phyloP scores from a whole-genome alignment of 2,329 filamentous ascomycete species.

The Aureobasidium musti region DNA sequence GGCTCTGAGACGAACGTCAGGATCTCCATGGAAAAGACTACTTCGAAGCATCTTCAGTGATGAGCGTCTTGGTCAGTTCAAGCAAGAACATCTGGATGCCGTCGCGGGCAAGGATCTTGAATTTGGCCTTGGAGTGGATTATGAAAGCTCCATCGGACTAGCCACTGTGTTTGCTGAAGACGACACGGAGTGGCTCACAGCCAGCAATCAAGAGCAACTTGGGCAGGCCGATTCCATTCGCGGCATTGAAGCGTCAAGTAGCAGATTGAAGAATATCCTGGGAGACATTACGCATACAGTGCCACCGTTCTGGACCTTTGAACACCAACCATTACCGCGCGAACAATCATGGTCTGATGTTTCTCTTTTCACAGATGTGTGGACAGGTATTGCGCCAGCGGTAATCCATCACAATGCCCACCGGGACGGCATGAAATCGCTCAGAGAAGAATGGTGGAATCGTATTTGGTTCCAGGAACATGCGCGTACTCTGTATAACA shows the following conservation, averaged over 20 bases:
- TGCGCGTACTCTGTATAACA: constrained; percentile 29
- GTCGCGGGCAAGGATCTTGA: constrained; percentile 42
- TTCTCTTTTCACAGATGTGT: constrained; percentile 30
- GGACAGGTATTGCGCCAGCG: constrained; percentile 30
- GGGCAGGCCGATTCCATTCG: constrained; percentile 29
- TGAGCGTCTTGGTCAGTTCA: constrained; percentile 31
- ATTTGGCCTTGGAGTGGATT: constrained; percentile 39
- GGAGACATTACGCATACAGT: constrained; percentile 32
- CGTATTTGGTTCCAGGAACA: constrained; percentile 29
- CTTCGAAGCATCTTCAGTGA: background rate
- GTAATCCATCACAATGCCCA: constrained; percentile 29
- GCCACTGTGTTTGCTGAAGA: constrained; percentile 37
- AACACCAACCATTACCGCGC: constrained; percentile 23
- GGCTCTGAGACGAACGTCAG: constrained; percentile 37
- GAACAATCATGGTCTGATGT: constrained; percentile 28
- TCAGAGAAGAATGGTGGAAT: constrained; percentile 25
- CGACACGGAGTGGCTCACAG: constrained; percentile 36
- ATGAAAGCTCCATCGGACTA: constrained; percentile 35
- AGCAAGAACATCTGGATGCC: constrained; percentile 33
- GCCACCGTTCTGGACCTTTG: constrained; percentile 31
- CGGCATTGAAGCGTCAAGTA: constrained; percentile 27
- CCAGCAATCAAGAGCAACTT: constrained; percentile 31
- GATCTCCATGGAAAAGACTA: constrained; percentile 35
- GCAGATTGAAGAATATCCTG: constrained; percentile 30
- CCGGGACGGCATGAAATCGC: constrained; percentile 19